These are phyloP conservation scores for Amanita pallidorosea DNA, from an alignment of 768 basidiomycete species.

Conservation along the genomic window DNA sequence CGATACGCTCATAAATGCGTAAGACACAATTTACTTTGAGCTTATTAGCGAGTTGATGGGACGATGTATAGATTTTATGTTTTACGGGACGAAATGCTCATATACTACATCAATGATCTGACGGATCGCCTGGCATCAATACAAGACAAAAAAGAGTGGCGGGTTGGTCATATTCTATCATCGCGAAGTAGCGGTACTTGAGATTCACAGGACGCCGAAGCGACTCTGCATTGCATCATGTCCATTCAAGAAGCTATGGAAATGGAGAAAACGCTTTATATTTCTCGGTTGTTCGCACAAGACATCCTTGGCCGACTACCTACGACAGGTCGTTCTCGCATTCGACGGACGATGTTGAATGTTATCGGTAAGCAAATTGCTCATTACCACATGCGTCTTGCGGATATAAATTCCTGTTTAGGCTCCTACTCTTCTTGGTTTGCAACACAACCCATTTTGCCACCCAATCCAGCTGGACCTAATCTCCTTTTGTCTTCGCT, in stretches of 20 bases:
- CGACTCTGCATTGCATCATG: conserved; percentile 76
- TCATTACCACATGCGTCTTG: not conserved
- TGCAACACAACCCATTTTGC: conserved; percentile 29
- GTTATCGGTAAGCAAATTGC: conserved; percentile 49
- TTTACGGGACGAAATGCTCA: conserved; percentile 74
- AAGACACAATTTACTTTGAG: conserved; percentile 16
- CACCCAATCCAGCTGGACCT: conserved; percentile 16
- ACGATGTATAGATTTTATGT: conserved; percentile 62
- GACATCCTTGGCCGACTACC: conserved; percentile 64
- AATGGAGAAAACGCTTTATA: conserved; percentile 37
- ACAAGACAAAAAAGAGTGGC: conserved; percentile 51
- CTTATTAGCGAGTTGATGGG: not conserved
- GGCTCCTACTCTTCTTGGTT: conserved; percentile 79
- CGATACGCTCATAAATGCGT: conserved; percentile 85
- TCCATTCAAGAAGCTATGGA: conserved; percentile 81
- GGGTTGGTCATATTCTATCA: conserved; percentile 34
- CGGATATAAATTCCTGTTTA: conserved; percentile 13
- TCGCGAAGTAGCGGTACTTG: not conserved
- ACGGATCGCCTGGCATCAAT: conserved; percentile 37
- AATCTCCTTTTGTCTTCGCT: conserved; percentile 55
- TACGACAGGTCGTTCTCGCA: conserved; percentile 45
- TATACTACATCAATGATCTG: conserved; percentile 55
- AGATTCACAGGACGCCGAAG: conserved; percentile 63
- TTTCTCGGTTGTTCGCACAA: conserved; percentile 60
- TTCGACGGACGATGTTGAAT: conserved; percentile 64